A percentile compares a stretch with the other conserved stretches of the same genome.
These are phyloP conservation scores for Boehmeria nivea DNA, from an alignment of 306 rosid genomes.

Conservation along the genomic window DNA sequence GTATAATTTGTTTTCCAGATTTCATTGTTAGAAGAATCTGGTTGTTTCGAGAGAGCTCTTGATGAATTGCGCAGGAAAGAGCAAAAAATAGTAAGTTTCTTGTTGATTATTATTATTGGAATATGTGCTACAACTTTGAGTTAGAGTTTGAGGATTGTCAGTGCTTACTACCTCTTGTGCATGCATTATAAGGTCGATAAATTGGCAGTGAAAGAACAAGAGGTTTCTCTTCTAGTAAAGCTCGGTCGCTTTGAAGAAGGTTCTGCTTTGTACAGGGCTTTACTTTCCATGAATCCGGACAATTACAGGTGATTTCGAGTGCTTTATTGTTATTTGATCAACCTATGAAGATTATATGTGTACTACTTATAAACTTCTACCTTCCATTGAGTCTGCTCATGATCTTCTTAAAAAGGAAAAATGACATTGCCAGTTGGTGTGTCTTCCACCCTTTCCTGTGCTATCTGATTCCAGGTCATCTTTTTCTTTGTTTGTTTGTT, in stretches of 20 bases:
- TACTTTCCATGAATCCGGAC: slow-evolving; percentile 94
- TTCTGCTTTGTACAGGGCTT: slow-evolving; percentile 48
- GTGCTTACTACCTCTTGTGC: slow-evolving; percentile 17
- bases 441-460: too few species aligned
- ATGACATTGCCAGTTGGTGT: too few species aligned
- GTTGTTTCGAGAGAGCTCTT: slow-evolving; percentile 71
- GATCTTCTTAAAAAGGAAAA: too few species aligned
- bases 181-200: slow-evolving; percentile 68
- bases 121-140: slow-evolving; percentile 11
- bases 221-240: slow-evolving; percentile 81
- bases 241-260: slow-evolving; percentile 76
- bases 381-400: too few species aligned
- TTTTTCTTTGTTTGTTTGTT: too few species aligned
- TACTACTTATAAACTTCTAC: too few species aligned
- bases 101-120: not conserved
- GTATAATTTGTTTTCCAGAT: slow-evolving; percentile 35
- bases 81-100: slow-evolving; percentile 62
- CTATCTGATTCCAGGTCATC: too few species aligned
- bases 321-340: too few species aligned
- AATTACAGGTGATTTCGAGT: slow-evolving; percentile 75
- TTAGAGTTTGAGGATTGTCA: slow-evolving; percentile 17
- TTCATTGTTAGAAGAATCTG: slow-evolving; percentile 80
- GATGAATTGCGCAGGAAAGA: slow-evolving; percentile 81
- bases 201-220: slow-evolving; percentile 72
- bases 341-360: too few species aligned